These are phyloP conservation scores for Sugiyamaella grinbergsii DNA, from an alignment of 1,139 yeast genomes.

Conservation along the genomic window DNA sequence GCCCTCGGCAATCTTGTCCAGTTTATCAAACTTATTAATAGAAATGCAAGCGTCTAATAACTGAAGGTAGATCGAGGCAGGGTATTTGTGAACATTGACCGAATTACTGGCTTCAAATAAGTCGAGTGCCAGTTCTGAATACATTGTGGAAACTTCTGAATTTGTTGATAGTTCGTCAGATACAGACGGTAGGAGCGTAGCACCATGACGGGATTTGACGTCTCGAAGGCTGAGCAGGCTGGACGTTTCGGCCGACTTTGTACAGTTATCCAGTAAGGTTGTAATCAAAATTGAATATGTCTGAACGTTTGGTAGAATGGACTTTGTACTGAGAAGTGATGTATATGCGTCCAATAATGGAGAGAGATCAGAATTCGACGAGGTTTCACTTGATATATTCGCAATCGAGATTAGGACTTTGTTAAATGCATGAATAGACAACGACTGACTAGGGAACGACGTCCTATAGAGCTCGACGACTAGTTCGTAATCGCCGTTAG, in stretches of 20 bases:
- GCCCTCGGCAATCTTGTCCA: constrained; percentile 15
- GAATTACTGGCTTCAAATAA: constrained; percentile 37
- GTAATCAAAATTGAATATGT: constrained; percentile 39
- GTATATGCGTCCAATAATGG: constrained; percentile 39
- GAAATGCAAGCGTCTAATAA: constrained; percentile 30
- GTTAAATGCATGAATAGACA: constrained; percentile 15
- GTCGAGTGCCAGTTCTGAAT: constrained; percentile 36
- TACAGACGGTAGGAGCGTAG: constrained; percentile 22
- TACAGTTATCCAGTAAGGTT: constrained; percentile 35
- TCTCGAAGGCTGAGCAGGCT: constrained; percentile 9
- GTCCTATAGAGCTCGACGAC: constrained; percentile 14
- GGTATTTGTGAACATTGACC: constrained; percentile 30
- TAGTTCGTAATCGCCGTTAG: constrained; percentile 6
- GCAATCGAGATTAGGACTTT: constrained; percentile 12
- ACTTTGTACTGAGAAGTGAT: constrained; percentile 34
- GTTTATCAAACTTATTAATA: constrained; percentile 22
- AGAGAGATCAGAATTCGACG: constrained; percentile 23
- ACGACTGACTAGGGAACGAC: constrained; percentile 6
- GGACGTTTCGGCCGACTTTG: constrained; percentile 15
- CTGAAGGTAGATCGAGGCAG: constrained; percentile 25
- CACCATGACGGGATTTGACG: constrained; percentile 21
- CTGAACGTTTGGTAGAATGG: constrained; percentile 35
- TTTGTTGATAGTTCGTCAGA: constrained; percentile 6
- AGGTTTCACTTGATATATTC: constrained; percentile 8
- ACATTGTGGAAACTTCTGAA: constrained; percentile 18